These are phyloP conservation scores for Rosellinia necatrix DNA, from an alignment of 2,329 filamentous ascomycete species.

Conservation along the genomic window DNA sequence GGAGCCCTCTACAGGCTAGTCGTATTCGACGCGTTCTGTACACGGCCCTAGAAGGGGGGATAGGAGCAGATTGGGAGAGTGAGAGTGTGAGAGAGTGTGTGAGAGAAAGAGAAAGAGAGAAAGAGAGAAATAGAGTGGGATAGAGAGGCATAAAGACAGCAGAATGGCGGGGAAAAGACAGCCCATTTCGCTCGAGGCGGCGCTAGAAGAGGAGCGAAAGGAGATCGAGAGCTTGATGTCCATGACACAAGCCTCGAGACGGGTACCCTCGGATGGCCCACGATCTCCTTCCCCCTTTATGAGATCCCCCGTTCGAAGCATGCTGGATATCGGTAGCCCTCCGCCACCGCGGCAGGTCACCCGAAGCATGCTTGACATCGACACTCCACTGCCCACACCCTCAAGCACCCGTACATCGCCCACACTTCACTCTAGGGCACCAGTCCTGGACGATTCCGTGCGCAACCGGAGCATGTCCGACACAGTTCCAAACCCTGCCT, in stretches of 20 bases:
- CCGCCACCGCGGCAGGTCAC: constrained; percentile 43
- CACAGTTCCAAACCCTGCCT: constrained; percentile 50
- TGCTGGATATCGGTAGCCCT: constrained; percentile 62
- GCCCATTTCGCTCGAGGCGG: constrained; percentile 42
- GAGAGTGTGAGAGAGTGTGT: not conserved
- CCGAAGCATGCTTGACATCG: constrained; percentile 59
- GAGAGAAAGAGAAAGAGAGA: not conserved
- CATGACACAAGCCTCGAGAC: constrained; percentile 32
- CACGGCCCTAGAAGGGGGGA: not conserved
- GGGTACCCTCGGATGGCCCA: constrained; percentile 53
- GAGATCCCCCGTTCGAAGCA: constrained; percentile 62
- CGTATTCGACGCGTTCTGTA: not conserved
- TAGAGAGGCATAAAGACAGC: constrained; percentile 16
- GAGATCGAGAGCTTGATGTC: constrained; percentile 41
- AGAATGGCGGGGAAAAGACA: constrained; percentile 38
- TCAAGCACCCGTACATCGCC: constrained; percentile 55
- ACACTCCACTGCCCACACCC: constrained; percentile 43
- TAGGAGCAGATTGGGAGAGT: not conserved
- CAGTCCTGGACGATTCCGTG: constrained; percentile 36
- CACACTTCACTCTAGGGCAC: constrained; percentile 46
- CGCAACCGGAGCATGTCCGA: constrained; percentile 62
- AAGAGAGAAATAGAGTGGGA: not conserved
- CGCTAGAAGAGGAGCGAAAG: constrained; percentile 42
- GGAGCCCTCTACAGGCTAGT: not conserved
- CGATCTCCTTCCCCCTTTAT: constrained; percentile 25